A percentile compares a stretch with the other conserved stretches of the same genome.
Evolutionary conservation across 257 asterid species (phyloP).

Genomic region (Agastache rugosa): DNA sequence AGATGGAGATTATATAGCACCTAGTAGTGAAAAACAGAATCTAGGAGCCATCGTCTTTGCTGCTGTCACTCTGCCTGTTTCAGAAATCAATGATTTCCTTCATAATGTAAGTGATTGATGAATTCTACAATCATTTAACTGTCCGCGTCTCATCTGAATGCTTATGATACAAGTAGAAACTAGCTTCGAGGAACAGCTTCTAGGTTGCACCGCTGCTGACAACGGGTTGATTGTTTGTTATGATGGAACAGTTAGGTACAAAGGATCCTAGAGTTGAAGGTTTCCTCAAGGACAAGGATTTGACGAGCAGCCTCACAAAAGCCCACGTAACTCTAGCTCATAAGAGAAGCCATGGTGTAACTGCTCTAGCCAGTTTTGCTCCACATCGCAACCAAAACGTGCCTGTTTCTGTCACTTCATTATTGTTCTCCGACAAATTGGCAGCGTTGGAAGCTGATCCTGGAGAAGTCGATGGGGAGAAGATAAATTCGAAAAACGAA

Average conservation of each 20-base stretch:
- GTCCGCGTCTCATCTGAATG: background rate
- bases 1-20: constrained; percentile 73
- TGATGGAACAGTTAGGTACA: constrained; percentile 54
- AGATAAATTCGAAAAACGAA: constrained; percentile 68
- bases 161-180: background rate
- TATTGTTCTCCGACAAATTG: constrained; percentile 66
- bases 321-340: constrained; percentile 95
- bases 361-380: constrained; percentile 78
- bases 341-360: constrained; percentile 84
- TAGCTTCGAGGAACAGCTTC: background rate
- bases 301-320: constrained; percentile 59
- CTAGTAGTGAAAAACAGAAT: constrained; percentile 66
- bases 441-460: constrained; percentile 81
- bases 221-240: constrained; percentile 7
- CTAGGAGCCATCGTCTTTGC: constrained; percentile 77
- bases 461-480: constrained; percentile 79
- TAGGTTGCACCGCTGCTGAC: background rate
- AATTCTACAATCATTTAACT: background rate
- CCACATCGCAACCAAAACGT: constrained; percentile 61
- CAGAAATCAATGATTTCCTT: constrained; percentile 65
- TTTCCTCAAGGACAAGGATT: constrained; percentile 57
- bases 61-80: constrained; percentile 76
- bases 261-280: constrained; percentile 59
- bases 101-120: constrained; percentile 51
- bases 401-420: constrained; percentile 60